Conservation (phyloP, 1,284 basidiomycete genomes). For the Malassezia slooffiae region DNA sequence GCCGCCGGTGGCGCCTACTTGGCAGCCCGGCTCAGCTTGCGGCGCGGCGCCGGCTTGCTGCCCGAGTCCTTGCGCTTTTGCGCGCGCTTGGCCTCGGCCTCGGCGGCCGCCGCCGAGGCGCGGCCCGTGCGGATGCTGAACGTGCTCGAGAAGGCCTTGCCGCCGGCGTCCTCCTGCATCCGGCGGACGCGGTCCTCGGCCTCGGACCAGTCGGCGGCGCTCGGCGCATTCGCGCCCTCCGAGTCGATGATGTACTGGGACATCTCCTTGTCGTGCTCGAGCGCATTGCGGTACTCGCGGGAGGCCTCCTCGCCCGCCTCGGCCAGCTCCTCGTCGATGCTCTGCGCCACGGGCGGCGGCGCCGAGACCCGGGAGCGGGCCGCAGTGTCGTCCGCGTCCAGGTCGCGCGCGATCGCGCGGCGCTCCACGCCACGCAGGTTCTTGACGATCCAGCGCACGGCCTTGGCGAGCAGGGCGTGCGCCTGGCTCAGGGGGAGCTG, state of each 20-base stretch:
- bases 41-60: background rate
- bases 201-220: conserved; percentile 27
- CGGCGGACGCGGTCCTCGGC: conserved; percentile 34
- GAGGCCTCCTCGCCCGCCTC: conserved; percentile 25
- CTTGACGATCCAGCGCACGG: conserved; percentile 73
- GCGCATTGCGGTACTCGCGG: conserved; percentile 5
- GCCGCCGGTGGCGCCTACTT: too few relatives aligned
- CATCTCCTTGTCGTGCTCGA: conserved; percentile 29
- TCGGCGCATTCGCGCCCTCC: conserved; percentile 10
- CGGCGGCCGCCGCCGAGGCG: background rate
- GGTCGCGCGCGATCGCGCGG: conserved; percentile 23
- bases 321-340: conserved; percentile 28
- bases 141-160: conserved; percentile 18
- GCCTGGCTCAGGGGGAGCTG: conserved; percentile 73
- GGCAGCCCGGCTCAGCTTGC: too few relatives aligned
- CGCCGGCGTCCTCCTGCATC: conserved; percentile 22
- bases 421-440: conserved; percentile 71
- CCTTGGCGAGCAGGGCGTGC: conserved; percentile 82
- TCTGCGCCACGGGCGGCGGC: conserved; percentile 22
- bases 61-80: background rate
- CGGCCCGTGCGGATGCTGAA: conserved; percentile 10
- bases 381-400: conserved; percentile 12
- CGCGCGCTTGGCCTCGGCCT: background rate
- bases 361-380: conserved; percentile 4
- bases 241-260: conserved; percentile 29